Base-by-base conservation (phyloP, 2,329 filamentous ascomycete genomes). In the Fusarium kyushuense region DNA sequence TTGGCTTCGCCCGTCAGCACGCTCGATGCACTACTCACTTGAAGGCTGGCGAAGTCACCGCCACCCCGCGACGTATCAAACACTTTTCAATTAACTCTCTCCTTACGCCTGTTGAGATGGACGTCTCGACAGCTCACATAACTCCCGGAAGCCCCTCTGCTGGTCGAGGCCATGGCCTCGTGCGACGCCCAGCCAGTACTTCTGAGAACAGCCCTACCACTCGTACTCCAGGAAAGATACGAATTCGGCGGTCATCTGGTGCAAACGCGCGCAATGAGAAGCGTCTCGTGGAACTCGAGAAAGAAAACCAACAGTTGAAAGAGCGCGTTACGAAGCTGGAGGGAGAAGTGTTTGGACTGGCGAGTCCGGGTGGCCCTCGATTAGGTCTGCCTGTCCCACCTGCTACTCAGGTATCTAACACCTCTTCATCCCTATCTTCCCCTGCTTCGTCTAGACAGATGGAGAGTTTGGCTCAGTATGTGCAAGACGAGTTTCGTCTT, bases 81-180 rank as follows among this genome's bases (percentile, higher is more conserved):
- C 47, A 12, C 7, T 40, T 33, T 17, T 27, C n/a, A 36, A 1
- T 19, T 8, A 3, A 23, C 17, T 2, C 32, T 29, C 35, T 67
- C 1, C 29, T 59, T 1, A 68, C 69, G 1, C 69, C 69, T 1
- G 52, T 63, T 6, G 55, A 70, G 3, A 32, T 54, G 1, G 36
- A 40, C 2, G 25, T 16, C 6, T 32, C 40, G 3, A 21, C 47
- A 1, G 48, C 35, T 3, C 21, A 27, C 5, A 19, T 13, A 13
- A 71, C 25, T 1, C 71, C 67, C 1, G 27, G 17, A 6, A 73
- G 69, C n/a, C 69, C 71, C 4, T 73, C 69, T 3, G 46, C 51
- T 3, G 71, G 67, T 2, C 61, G 69, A 43, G 61, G 52, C 5
- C 7, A 6, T 10, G 43, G 11, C 4, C 25, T 9, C 6, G 32